Evolutionary conservation across 176 grass and related monocot genomes (phyloP).

Genomic region (Carex parvula): DNA sequence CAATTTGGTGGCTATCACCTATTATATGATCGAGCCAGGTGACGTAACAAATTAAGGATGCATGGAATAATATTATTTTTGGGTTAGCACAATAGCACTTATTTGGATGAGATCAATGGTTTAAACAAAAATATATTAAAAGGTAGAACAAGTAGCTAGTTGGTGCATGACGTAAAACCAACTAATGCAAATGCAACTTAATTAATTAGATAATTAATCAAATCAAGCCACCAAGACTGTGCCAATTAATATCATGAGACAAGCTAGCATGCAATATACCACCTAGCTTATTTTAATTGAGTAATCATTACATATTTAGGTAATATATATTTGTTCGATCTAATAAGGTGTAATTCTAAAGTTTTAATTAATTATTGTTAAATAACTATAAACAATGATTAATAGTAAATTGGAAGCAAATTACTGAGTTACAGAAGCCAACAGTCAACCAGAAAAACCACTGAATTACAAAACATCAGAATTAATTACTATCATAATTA

Average conservation of each 20-base stretch:
- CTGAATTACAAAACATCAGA: too few relatives aligned
- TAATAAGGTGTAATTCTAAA: too few relatives aligned
- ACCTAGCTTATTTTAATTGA: not conserved
- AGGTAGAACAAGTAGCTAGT: too few relatives aligned
- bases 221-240: not conserved
- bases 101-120: not conserved
- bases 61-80: not conserved
- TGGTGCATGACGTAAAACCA: not conserved
- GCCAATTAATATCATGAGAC: slow-evolving; percentile 6
- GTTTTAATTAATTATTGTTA: too few relatives aligned
- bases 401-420: too few relatives aligned
- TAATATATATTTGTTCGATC: too few relatives aligned
- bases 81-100: too few relatives aligned
- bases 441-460: too few relatives aligned
- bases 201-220: slow-evolving; percentile 13
- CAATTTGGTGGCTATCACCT: not conserved
- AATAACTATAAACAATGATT: too few relatives aligned
- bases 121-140: not conserved
- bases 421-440: too few relatives aligned
- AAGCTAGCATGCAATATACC: not conserved
- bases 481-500: too few relatives aligned
- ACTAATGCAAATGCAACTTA: not conserved
- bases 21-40: not conserved
- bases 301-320: not conserved
- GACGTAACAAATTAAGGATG: not conserved